These are phyloP conservation scores for Pichia sp. DNA, from an alignment of 1,139 yeast species.

Conservation along the genomic window DNA sequence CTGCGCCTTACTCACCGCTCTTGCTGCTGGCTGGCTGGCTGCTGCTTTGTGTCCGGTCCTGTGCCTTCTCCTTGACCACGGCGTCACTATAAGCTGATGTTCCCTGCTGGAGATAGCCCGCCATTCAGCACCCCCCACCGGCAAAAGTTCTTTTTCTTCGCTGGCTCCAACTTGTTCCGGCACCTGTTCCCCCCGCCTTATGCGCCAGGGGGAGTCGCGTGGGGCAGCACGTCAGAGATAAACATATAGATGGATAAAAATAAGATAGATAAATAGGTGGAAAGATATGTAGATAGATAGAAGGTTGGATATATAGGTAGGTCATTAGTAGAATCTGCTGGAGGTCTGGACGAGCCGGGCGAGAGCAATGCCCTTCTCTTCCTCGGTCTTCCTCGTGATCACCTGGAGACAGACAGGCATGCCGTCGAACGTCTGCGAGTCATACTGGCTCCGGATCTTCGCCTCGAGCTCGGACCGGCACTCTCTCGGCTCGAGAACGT, in stretches of 20 bases:
- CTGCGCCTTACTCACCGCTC: background rate
- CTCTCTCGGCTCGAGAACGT: slow-evolving; percentile 13
- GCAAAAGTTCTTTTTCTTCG: background rate
- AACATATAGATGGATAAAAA: too few species aligned
- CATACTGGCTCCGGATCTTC: slow-evolving; percentile 42
- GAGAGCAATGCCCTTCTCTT: slow-evolving; percentile 53
- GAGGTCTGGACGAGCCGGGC: slow-evolving; percentile 18
- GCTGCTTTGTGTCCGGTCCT: background rate
- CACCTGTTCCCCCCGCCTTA: background rate
- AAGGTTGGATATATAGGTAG: background rate
- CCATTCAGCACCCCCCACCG: background rate
- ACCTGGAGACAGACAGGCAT: slow-evolving; percentile 67
- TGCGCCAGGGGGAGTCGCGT: too few species aligned
- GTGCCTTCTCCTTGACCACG: background rate
- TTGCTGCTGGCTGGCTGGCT: background rate
- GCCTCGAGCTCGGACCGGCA: slow-evolving; percentile 38
- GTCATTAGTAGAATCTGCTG: slow-evolving; percentile 3
- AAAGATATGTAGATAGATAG: background rate
- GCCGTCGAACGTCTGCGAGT: slow-evolving; percentile 54
- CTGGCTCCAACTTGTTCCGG: background rate
- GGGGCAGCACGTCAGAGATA: too few species aligned
- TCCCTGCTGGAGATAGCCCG: background rate
- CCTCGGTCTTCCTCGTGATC: slow-evolving; percentile 53
- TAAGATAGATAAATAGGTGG: too few species aligned
- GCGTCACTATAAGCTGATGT: background rate